phyloP scores from a whole-genome alignment of 768 basidiomycete genomes.

The Clitopilus hobsonii region DNA sequence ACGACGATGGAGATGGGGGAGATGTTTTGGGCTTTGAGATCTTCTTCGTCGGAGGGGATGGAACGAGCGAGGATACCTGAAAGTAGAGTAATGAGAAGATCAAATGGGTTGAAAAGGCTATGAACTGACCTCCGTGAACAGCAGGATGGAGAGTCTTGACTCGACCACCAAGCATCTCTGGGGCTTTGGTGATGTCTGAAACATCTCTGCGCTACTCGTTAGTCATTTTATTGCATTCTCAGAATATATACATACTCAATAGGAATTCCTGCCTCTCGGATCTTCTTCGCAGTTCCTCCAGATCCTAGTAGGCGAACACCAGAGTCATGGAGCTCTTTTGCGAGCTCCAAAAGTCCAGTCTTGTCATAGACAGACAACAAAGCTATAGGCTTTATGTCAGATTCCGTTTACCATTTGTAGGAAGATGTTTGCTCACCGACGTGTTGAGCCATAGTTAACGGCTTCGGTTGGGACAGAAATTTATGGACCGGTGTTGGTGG shows the following conservation, averaged over 20 bases:
- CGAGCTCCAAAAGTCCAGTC: slow-evolving; percentile 81
- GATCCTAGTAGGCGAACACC: slow-evolving; percentile 91
- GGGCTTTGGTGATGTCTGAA: slow-evolving; percentile 93
- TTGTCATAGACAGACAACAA: slow-evolving; percentile 97
- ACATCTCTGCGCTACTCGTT: slow-evolving; percentile 86
- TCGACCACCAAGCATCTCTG: slow-evolving; percentile 97
- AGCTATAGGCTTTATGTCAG: slow-evolving; percentile 42
- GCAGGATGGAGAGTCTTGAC: slow-evolving; percentile 98
- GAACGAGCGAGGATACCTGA: slow-evolving; percentile 91
- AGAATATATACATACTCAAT: slow-evolving; percentile 65
- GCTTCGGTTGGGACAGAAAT: background rate
- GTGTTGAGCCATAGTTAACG: background rate
- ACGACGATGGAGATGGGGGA: slow-evolving; percentile 94
- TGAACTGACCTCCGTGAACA: slow-evolving; percentile 84
- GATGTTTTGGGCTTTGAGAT: slow-evolving; percentile 80
- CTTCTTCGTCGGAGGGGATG: slow-evolving; percentile 85
- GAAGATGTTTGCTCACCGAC: background rate
- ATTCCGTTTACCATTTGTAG: no score
- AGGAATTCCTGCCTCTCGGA: slow-evolving; percentile 86
- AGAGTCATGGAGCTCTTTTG: slow-evolving; percentile 71
- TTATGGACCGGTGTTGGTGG: background rate
- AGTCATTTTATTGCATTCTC: background rate
- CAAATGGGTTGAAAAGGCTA: background rate
- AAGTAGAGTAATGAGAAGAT: slow-evolving; percentile 4
- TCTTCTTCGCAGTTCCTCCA: slow-evolving; percentile 96